Percentiles rank a stretch among this genome's conserved stretches.
Evolutionary conservation across 163 green algal species (phyloP).

Genomic region (Coccomyxa subellipsoidea): DNA sequence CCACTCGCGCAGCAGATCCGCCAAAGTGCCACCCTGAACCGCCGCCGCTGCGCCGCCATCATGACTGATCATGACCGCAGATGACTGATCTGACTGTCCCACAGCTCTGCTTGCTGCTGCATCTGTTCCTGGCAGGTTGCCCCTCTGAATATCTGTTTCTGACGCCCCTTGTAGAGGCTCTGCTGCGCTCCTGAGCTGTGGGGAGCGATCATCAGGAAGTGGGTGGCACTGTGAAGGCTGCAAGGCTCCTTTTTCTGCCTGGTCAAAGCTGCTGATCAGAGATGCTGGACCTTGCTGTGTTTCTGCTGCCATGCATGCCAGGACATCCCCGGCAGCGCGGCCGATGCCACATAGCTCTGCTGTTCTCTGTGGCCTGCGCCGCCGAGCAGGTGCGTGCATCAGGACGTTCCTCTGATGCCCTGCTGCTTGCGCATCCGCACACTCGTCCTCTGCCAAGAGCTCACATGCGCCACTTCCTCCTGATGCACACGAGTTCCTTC

Average conservation of each 20-base stretch:
- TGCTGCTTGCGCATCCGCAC: background rate
- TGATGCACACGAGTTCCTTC: background rate
- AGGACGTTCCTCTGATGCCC: background rate
- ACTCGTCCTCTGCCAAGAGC: background rate
- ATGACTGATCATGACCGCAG: too few relatives aligned
- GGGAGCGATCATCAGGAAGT: background rate
- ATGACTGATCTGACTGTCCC: too few relatives aligned
- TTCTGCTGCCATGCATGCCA: background rate
- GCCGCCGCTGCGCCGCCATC: background rate
- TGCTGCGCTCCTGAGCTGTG: background rate
- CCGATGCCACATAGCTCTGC: background rate
- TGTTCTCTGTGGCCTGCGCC: background rate
- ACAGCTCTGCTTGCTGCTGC: too few relatives aligned
- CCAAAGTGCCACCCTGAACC: background rate
- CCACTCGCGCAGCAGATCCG: background rate
- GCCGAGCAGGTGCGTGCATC: background rate
- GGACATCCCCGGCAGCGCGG: background rate
- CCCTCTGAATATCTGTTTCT: too few relatives aligned
- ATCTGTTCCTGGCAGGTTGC: too few relatives aligned
- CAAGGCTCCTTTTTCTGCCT: background rate
- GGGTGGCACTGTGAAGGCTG: too few relatives aligned
- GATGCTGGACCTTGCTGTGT: too few relatives aligned
- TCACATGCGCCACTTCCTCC: background rate
- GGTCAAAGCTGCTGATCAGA: too few relatives aligned
- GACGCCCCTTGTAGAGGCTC: background rate